phyloP scores from a whole-genome alignment of 2,329 filamentous ascomycete species.

The Curvularia eragrostidis region DNA sequence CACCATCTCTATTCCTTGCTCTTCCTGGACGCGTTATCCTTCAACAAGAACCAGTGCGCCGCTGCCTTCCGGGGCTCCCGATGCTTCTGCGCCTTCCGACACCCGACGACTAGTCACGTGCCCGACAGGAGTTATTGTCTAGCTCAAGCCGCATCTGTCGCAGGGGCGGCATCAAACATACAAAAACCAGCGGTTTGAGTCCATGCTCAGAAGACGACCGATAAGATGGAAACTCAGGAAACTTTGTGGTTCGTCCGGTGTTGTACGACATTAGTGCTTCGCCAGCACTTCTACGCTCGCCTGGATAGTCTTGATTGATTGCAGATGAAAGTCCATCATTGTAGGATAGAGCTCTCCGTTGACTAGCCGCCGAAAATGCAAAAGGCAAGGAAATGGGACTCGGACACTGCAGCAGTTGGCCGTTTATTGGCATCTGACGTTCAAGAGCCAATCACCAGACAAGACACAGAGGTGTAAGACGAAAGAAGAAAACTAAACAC shows the following conservation, averaged over 20 bases:
- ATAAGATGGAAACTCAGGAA: neutral
- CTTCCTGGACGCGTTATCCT: neutral
- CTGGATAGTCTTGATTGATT: neutral
- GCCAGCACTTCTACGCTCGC: neutral
- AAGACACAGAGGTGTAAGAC: neutral
- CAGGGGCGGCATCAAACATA: neutral
- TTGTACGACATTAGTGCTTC: neutral
- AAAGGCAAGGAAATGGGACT: neutral
- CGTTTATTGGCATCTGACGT: neutral
- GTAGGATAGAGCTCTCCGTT: neutral
- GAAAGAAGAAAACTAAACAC: neutral
- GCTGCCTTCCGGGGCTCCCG: constrained; percentile 4
- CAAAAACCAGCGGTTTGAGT: neutral
- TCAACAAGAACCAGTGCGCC: neutral
- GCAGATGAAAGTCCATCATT: neutral
- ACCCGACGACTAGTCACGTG: neutral
- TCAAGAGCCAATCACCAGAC: neutral
- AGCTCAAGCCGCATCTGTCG: neutral
- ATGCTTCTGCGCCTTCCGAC: neutral
- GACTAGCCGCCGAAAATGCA: neutral
- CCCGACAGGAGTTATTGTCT: neutral
- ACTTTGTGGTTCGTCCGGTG: neutral
- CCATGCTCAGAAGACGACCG: no score
- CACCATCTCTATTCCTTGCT: neutral
- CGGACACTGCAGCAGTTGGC: neutral